Base-by-base conservation (phyloP, 169 alveolate species). In the Plasmodium vinckei region DNA sequence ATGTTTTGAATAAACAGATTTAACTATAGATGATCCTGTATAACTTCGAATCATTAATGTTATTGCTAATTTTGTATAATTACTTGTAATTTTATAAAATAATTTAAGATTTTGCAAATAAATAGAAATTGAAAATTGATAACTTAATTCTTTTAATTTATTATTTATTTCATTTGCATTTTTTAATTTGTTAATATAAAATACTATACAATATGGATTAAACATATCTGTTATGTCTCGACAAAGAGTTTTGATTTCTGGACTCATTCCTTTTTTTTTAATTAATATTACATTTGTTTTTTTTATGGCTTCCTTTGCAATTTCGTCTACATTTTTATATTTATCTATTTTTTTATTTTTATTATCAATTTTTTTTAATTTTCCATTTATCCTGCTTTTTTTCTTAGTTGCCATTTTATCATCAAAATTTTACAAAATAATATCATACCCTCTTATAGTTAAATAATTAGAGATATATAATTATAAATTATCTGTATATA, bases 1-100 rank as follows among this genome's bases (percentile, higher is more conserved):
- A 67, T 53, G 27, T 33, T 67, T 59, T 25, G 82, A 49, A 46
- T 27, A 39, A 39, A 10, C 39, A 4, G 73, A 44, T 60, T 71
- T 82, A 68, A 82, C 42, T 70, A 82, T 25, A 21, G 64, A 2
- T 15, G 90, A 42, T 53, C 19, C 33, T 27, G 91, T 86, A 72
- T 27, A 86, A 49, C 44, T 70, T n/a, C 69, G 46, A 60, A 86
- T 60, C 17, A 60, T 23, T 57, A 86, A 86, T 47, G 87, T 68
- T 86, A 86, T 57, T 27, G 91, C 57, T 65, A 86, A 39, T 47
- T 86, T 86, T 42, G 91, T 86, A 64, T 68, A 69, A 42, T 69
- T 68, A 46, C 84, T 82, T 4, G 72, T 68, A 61, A 82, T 82
- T 12, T 54, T 65, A 56, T 82, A 82, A 33, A 68, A 25, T 17